phyloP scores from a whole-genome alignment of 139 green algal genomes.

The Microglena sp. region DNA sequence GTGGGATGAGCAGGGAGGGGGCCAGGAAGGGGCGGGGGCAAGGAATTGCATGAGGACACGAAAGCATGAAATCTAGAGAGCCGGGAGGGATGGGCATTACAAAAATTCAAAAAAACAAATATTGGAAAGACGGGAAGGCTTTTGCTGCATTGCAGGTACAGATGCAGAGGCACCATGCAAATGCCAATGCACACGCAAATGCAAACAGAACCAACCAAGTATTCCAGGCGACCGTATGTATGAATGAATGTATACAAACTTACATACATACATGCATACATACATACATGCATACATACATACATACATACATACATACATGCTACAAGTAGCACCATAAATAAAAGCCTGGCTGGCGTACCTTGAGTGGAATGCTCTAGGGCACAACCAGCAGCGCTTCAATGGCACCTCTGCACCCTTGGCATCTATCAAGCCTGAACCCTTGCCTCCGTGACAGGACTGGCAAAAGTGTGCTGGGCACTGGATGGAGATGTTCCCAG shows the following conservation, averaged over 20 bases:
- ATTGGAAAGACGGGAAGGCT: conserved; percentile 15
- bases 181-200: neutral
- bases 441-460: too few species aligned
- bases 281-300: neutral
- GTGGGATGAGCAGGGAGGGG: neutral
- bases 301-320: neutral
- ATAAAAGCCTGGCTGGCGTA: neutral
- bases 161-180: neutral
- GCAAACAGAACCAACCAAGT: neutral
- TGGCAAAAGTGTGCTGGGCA: too few species aligned
- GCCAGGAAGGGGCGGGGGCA: neutral
- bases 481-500: too few species aligned
- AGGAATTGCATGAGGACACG: neutral
- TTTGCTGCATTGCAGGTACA: conserved; percentile 1
- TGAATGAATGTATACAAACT: neutral
- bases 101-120: conserved; percentile 13
- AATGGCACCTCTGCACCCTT: too few species aligned
- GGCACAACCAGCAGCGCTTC: too few species aligned
- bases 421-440: too few species aligned
- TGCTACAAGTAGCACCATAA: too few species aligned
- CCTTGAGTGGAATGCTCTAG: too few species aligned
- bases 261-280: neutral
- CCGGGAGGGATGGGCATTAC: conserved; percentile 18
- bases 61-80: conserved; percentile 17
- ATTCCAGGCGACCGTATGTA: too few species aligned